Evolutionary conservation across 345 rosid species (phyloP).

Genomic region (Eutrema heterophyllum): DNA sequence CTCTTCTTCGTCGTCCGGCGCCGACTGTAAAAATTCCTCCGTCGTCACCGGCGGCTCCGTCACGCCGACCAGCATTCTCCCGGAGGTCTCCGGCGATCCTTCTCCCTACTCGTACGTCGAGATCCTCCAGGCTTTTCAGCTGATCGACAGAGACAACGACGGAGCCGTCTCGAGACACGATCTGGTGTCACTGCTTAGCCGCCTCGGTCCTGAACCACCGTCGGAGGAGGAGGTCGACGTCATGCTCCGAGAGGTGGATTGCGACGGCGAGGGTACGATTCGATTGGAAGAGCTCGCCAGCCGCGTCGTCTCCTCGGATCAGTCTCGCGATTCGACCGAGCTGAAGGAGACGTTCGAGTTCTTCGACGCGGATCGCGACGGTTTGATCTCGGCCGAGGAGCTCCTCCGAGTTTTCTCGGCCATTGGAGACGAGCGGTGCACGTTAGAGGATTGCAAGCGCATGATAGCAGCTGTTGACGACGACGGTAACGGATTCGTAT

Average conservation of each 20-base stretch:
- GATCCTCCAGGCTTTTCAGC: slow-evolving; percentile 44
- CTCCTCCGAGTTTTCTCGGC: slow-evolving; percentile 40
- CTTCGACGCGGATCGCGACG: slow-evolving; percentile 84
- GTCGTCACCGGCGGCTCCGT: slow-evolving; percentile 8
- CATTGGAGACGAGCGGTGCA: slow-evolving; percentile 65
- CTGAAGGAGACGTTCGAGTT: slow-evolving; percentile 66
- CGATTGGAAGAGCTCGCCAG: slow-evolving; percentile 47
- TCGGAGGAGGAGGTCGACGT: slow-evolving; percentile 51
- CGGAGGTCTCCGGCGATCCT: slow-evolving; percentile 34
- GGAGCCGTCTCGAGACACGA: slow-evolving; percentile 50
- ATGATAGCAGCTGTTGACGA: slow-evolving; percentile 76
- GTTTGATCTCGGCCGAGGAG: slow-evolving; percentile 80
- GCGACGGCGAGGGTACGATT: slow-evolving; percentile 30
- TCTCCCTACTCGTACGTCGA: slow-evolving; percentile 33
- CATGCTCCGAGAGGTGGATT: slow-evolving; percentile 47
- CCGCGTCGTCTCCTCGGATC: slow-evolving; percentile 32
- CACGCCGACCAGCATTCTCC: slow-evolving; percentile 77
- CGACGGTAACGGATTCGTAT: slow-evolving; percentile 77
- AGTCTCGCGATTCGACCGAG: slow-evolving; percentile 42
- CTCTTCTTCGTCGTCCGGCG: slow-evolving; percentile 35
- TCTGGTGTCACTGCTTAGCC: slow-evolving; percentile 57
- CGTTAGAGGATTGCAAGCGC: slow-evolving; percentile 78
- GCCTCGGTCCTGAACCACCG: slow-evolving; percentile 45
- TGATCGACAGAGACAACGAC: slow-evolving; percentile 55
- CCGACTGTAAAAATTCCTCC: slow-evolving; percentile 15